These are phyloP conservation scores for Wickerhamiella azyma DNA, from an alignment of 805 yeast species.

Conservation along the genomic window DNA sequence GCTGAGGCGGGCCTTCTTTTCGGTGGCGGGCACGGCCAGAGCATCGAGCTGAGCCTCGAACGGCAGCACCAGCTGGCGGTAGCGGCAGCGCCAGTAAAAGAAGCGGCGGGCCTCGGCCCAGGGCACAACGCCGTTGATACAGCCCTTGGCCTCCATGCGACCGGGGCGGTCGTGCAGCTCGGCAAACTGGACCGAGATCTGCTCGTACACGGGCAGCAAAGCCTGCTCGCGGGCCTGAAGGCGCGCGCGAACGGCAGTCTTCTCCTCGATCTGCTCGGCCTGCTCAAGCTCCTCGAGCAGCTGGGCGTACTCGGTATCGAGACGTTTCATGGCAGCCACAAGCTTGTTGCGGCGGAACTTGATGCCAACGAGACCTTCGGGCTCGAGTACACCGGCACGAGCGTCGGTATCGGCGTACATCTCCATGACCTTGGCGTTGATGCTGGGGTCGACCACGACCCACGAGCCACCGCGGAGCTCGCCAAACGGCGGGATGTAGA, in stretches of 20 bases:
- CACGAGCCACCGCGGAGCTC: conserved; percentile 99
- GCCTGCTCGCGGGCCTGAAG: conserved; percentile 65
- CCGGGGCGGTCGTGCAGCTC: conserved; percentile 96
- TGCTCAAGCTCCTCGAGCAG: conserved; percentile 39
- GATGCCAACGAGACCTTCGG: conserved; percentile 98
- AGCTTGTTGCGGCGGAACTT: conserved; percentile 91
- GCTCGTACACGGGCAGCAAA: conserved; percentile 78
- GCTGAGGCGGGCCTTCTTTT: conserved; percentile 10
- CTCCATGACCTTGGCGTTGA: conserved; percentile 95
- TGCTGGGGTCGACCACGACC: conserved; percentile 99
- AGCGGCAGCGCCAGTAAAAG: conserved; percentile 98
- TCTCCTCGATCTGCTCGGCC: conserved; percentile 48
- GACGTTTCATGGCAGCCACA: conserved; percentile 77
- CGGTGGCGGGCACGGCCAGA: conserved; percentile 4
- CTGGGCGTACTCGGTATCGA: conserved; percentile 62
- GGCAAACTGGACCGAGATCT: conserved; percentile 89
- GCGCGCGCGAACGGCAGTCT: conserved; percentile 47
- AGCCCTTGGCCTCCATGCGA: conserved; percentile 93
- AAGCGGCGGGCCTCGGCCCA: conserved; percentile 84
- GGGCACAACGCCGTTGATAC: conserved; percentile 68
- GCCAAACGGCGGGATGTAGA: conserved; percentile 96
- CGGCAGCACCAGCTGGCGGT: conserved; percentile 88
- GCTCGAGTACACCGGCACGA: conserved; percentile 96
- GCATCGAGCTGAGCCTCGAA: conserved; percentile 28
- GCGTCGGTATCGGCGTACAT: conserved; percentile 96